Evolutionary conservation across 345 rosid species (phyloP), one percentile per base, ranked within the genome.

Genomic region (Kernera saxatilis): DNA sequence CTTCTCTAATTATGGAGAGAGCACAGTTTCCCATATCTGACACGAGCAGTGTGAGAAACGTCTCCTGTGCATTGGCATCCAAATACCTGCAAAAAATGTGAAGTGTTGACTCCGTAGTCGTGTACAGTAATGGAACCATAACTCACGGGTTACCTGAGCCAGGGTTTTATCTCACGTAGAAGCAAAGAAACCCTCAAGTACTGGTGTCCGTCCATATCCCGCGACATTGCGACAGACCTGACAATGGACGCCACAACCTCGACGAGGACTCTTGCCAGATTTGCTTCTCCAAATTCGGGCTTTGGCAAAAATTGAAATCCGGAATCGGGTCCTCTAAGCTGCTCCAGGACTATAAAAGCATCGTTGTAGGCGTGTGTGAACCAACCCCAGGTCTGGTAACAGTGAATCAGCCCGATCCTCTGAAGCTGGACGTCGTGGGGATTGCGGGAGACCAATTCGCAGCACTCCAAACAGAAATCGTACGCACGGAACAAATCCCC

Each of bases 401-500:
- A 83, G 18, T 75, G 61, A 21, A 88, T n/a, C 43, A 88, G 32
- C 23, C 86, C 71, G 52, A 76, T 8, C 70, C 91, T 53, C 76
- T 85, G 89, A 21, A 66, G 5, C 60, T 84, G 80, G 32, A 85
- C 72, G 15, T 70, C 22, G 69, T 72, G 81, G 13, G 82, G 82
- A 73, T 83, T 81, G 46, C 88, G 59, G 40, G 89, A 70, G 18
- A 88, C 53, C 22, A 70, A n/a, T 2, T 85, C 91, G 67, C 84
- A 74, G 71, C 91, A 91, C 37, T 80, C 72, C 71, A 88, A 50
- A 61, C 95, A 88, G 10, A 84, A 79, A 12, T 63, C 19, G 62
- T 83, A 88, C 2, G 77, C 69, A 9, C 80, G 71, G 50, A 85
- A 41, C 33, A 60, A 23, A 60, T 60, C 48, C 19, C 14, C 41